A percentile compares a stretch with the other conserved stretches of the same genome.
Conservation (phyloP, 805 yeast genomes). For the Cyberlindnera maritima region DNA sequence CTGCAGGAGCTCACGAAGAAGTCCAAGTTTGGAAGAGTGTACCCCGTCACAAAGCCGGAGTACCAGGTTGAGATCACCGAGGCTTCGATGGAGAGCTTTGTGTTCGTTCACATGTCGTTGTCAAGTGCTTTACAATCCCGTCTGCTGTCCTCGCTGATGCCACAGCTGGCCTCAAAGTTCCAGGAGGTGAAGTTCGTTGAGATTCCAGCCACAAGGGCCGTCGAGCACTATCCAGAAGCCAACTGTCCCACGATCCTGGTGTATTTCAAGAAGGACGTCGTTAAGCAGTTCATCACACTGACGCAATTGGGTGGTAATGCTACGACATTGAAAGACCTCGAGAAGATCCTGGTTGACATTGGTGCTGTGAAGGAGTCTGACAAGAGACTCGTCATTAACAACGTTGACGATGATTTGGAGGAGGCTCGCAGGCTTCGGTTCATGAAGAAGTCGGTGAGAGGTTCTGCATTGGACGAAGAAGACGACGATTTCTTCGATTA, state of each 20-base stretch:
- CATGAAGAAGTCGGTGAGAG: constrained; percentile 54
- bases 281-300: constrained; percentile 78
- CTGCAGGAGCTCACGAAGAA: constrained; percentile 54
- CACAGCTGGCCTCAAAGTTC: constrained; percentile 59
- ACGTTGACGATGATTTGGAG: constrained; percentile 56
- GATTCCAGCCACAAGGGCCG: constrained; percentile 86
- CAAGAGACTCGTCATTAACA: constrained; percentile 59
- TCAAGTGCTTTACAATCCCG: constrained; percentile 72
- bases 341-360: constrained; percentile 61
- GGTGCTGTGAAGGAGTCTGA: constrained; percentile 69
- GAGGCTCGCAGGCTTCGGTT: constrained; percentile 53
- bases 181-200: constrained; percentile 88
- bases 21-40: constrained; percentile 70
- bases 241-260: constrained; percentile 91
- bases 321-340: constrained; percentile 67
- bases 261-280: constrained; percentile 74
- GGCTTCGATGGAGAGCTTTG: constrained; percentile 64
- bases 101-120: constrained; percentile 74
- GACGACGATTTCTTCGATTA: constrained; percentile 49
- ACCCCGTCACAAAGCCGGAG: constrained; percentile 82
- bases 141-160: constrained; percentile 57
- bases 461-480: constrained; percentile 39
- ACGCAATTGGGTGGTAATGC: constrained; percentile 82
- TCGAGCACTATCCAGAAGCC: constrained; percentile 85
- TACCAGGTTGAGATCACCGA: constrained; percentile 83